A percentile compares a stretch with the other conserved stretches of the same genome.
Evolutionary conservation across 1,284 basidiomycete species (phyloP).

Genomic region (Trametes hirsuta): DNA sequence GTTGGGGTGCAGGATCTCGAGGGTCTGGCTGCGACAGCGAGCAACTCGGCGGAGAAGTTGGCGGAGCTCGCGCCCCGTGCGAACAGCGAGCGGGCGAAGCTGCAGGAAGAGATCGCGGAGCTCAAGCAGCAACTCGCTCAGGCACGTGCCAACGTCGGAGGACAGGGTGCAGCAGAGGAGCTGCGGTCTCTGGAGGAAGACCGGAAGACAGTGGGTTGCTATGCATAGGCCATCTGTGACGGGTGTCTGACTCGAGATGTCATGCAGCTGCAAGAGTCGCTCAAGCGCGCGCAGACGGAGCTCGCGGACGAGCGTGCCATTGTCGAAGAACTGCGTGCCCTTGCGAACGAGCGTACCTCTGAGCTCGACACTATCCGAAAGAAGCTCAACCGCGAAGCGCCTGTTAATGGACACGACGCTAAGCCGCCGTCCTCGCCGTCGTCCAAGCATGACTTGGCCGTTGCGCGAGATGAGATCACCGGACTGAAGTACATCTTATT

Average conservation of each 20-base stretch:
- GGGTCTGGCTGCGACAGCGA: constrained; percentile 38
- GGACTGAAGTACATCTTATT: constrained; percentile 67
- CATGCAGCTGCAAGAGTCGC: constrained; percentile 36
- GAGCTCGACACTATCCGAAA: constrained; percentile 64
- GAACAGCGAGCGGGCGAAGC: constrained; percentile 46
- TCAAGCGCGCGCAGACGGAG: constrained; percentile 38
- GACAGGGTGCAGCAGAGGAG: constrained; percentile 12
- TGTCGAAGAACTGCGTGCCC: constrained; percentile 43
- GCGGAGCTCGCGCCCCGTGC: constrained; percentile 45
- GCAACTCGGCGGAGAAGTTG: constrained; percentile 39
- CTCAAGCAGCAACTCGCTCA: constrained; percentile 43
- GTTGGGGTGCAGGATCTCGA: constrained; percentile 54
- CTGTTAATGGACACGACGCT: constrained; percentile 42
- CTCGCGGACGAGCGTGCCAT: constrained; percentile 40
- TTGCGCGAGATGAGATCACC: constrained; percentile 65
- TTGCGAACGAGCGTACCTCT: constrained; percentile 48
- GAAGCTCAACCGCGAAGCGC: constrained; percentile 57
- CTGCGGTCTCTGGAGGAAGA: constrained; percentile 31
- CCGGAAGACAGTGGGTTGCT: constrained; percentile 42
- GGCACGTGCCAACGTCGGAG: constrained; percentile 5
- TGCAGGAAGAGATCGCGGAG: constrained; percentile 56
- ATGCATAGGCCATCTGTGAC: background rate
- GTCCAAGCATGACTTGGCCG: constrained; percentile 55
- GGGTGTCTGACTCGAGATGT: background rate
- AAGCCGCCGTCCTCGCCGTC: constrained; percentile 41